A percentile compares a stretch with the other conserved stretches of the same genome.
Evolutionary conservation across 2,329 filamentous ascomycete genomes (phyloP).

Genomic region (Phialophora expanda): DNA sequence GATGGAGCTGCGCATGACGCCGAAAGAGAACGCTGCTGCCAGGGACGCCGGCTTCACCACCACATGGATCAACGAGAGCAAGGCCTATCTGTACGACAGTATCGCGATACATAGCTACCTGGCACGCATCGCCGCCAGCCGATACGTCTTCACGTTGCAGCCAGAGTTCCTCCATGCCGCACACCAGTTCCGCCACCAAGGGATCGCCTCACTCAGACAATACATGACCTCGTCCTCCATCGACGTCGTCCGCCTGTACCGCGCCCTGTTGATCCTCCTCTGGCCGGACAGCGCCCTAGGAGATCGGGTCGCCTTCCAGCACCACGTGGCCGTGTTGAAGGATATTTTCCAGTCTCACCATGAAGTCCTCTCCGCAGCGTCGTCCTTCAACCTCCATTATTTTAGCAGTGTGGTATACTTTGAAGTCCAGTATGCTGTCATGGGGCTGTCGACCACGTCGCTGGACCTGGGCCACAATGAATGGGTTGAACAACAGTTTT

Average conservation of each 20-base stretch:
- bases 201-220: conserved; percentile 8
- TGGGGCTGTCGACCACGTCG: conserved; percentile 3
- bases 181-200: conserved; percentile 1
- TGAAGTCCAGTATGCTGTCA: conserved; percentile 17
- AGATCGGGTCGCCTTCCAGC: conserved; percentile 8
- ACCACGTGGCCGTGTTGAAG: conserved; percentile 12
- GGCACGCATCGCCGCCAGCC: conserved; percentile 18
- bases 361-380: conserved; percentile 5
- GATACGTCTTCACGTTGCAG: conserved; percentile 10
- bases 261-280: conserved; percentile 21
- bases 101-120: conserved; percentile 22
- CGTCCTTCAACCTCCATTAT: conserved; percentile 18
- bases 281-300: conserved; percentile 19
- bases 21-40: conserved; percentile 9
- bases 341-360: conserved; percentile 15
- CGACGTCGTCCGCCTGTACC: conserved; percentile 15
- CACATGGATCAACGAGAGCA: conserved; percentile 15
- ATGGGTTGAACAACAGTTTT: conserved; percentile 15
- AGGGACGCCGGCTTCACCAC: conserved; percentile 11
- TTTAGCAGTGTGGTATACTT: conserved; percentile 18
- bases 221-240: conserved; percentile 14
- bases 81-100: conserved; percentile 23
- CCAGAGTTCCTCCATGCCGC: conserved; percentile 11
- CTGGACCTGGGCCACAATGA: conserved; percentile 13
- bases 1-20: conserved; percentile 12